Evolutionary conservation across 2,329 filamentous ascomycete genomes (phyloP).

Genomic region (Verticillium nonalfalfae): DNA sequence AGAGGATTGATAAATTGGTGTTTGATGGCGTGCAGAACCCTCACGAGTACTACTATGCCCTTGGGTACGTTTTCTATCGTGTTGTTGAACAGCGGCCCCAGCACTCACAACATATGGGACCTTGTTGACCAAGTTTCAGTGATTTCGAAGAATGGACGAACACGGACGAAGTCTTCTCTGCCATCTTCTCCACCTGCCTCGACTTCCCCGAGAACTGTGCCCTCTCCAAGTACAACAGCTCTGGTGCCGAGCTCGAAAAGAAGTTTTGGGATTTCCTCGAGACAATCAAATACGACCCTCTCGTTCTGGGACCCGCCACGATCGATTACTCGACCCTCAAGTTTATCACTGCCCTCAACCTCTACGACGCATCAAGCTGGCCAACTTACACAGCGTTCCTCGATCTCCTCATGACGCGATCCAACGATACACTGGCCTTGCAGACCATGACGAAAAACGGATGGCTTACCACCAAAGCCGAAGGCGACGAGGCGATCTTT

Average conservation of each 20-base stretch:
- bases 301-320: slow-evolving; percentile 11
- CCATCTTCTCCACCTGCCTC: slow-evolving; percentile 18
- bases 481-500: not conserved
- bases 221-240: slow-evolving; percentile 12
- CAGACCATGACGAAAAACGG: not conserved
- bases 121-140: slow-evolving; percentile 7
- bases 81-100: too few relatives aligned
- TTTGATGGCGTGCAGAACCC: slow-evolving; percentile 23
- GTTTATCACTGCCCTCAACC: not conserved
- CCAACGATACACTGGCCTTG: not conserved
- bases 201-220: slow-evolving; percentile 13
- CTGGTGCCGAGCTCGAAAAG: slow-evolving; percentile 16
- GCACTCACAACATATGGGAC: not conserved
- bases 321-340: slow-evolving; percentile 18
- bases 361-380: slow-evolving; percentile 10
- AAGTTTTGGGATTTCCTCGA: slow-evolving; percentile 14
- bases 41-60: slow-evolving; percentile 20
- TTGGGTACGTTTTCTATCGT: not conserved
- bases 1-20: slow-evolving; percentile 23
- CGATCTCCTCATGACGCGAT: not conserved
- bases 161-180: slow-evolving; percentile 18
- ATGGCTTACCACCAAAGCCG: not conserved
- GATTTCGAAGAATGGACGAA: slow-evolving; percentile 17
- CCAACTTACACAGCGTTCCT: slow-evolving; percentile 11
- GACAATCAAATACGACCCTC: slow-evolving; percentile 15